Conservation (phyloP, 371 early-diverging fungal species). For the Mortierella sp. region DNA sequence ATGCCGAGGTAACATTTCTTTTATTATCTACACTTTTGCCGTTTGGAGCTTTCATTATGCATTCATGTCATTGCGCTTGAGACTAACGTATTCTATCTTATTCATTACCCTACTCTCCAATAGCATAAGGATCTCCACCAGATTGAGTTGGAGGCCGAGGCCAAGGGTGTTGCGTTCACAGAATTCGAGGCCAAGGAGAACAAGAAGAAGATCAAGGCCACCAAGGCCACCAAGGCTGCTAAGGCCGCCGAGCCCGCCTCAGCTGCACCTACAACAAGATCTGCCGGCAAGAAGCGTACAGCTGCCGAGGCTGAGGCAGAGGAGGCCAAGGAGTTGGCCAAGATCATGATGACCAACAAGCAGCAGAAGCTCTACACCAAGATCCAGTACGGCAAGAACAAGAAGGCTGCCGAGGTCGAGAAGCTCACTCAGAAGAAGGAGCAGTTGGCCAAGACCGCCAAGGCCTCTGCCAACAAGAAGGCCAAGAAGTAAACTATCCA, state of each 20-base stretch:
- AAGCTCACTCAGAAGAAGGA: constrained; percentile 55
- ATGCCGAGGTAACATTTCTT: constrained; percentile 49
- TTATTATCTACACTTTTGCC: not conserved
- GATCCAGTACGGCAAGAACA: constrained; percentile 79
- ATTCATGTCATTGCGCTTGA: not conserved
- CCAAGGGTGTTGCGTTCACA: constrained; percentile 79
- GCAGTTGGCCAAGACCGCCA: constrained; percentile 42
- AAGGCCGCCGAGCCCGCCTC: constrained; percentile 27
- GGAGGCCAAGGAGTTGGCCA: constrained; percentile 89
- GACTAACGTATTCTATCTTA: not conserved
- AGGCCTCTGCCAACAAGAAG: constrained; percentile 46
- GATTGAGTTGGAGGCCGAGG: constrained; percentile 82
- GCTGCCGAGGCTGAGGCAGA: constrained; percentile 82
- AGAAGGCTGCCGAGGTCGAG: constrained; percentile 59
- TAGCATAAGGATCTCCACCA: constrained; percentile 67
- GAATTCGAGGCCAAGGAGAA: constrained; percentile 72
- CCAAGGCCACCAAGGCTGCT: constrained; percentile 61
- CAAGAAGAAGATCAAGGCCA: constrained; percentile 62
- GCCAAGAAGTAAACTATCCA: constrained; percentile 37
- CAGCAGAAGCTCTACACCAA: constrained; percentile 87
- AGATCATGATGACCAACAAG: constrained; percentile 95
- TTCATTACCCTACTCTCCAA: not conserved
- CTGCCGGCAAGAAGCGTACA: constrained; percentile 66
- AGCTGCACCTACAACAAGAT: constrained; percentile 25
- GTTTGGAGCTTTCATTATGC: not conserved